These are phyloP conservation scores for Agaricus subrufescens DNA, from an alignment of 768 basidiomycete genomes.

Conservation along the genomic window DNA sequence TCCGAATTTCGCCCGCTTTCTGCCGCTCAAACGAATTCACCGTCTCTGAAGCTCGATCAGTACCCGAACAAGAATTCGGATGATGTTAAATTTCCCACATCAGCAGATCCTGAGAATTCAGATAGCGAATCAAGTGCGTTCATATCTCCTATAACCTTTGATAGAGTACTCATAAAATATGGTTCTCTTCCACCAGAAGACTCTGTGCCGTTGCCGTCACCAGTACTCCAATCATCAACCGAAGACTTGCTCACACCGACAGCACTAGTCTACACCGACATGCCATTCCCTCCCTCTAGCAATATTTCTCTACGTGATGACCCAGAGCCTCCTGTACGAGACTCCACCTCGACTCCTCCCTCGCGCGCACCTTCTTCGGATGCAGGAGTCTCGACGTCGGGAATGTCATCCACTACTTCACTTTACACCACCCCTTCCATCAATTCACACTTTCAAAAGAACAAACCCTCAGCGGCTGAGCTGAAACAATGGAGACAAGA, in stretches of 20 bases:
- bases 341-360: neutral
- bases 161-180: neutral
- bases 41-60: neutral
- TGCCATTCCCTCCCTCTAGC: neutral
- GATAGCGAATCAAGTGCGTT: conserved; percentile 9
- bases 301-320: neutral
- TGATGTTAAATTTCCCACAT: neutral
- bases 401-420: neutral
- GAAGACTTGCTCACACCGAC: conserved; percentile 7
- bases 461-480: neutral
- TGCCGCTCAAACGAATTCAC: neutral
- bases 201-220: conserved; percentile 14
- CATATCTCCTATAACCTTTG: conserved; percentile 2
- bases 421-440: neutral
- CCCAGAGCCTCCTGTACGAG: neutral
- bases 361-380: neutral
- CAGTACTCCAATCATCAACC: conserved; percentile 4
- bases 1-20: neutral
- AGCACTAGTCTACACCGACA: neutral
- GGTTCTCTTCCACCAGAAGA: conserved; percentile 18
- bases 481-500: neutral
- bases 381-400: neutral
- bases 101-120: neutral
- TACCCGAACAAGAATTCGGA: too few species aligned
- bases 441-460: too few species aligned